These are phyloP conservation scores for Neodidymelliopsis sp. DNA, from an alignment of 2,329 filamentous ascomycete species.

Conservation along the genomic window DNA sequence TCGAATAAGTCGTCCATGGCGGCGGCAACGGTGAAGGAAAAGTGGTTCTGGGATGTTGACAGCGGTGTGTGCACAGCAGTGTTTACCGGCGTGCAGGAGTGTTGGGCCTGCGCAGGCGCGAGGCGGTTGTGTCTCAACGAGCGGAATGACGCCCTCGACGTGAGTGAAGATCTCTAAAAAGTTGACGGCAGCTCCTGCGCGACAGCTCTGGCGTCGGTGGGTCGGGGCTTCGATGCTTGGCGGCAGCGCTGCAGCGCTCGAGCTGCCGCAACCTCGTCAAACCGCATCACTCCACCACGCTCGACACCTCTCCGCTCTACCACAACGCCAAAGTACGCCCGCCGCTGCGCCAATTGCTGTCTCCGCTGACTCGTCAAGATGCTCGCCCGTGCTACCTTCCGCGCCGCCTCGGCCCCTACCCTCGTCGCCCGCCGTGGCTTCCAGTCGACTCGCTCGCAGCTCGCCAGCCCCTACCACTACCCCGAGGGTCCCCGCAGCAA, in stretches of 20 bases:
- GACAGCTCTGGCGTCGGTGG: slow-evolving; percentile 6
- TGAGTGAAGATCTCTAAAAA: slow-evolving; percentile 14
- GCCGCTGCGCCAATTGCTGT: slow-evolving; percentile 32
- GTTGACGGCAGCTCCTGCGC: slow-evolving; percentile 5
- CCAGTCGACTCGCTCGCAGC: slow-evolving; percentile 84
- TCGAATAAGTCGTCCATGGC: slow-evolving; percentile 55
- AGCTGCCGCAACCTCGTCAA: slow-evolving; percentile 17
- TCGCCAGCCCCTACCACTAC: slow-evolving; percentile 96
- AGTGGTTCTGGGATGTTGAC: no score
- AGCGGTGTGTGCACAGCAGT: no score
- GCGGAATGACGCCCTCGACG: slow-evolving; percentile 1
- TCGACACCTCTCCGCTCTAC: slow-evolving; percentile 39
- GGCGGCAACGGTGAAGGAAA: no score
- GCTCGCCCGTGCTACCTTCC: slow-evolving; percentile 73
- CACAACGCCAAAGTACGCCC: slow-evolving; percentile 40
- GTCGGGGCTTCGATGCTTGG: slow-evolving; percentile 11
- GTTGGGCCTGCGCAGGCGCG: slow-evolving; percentile 2
- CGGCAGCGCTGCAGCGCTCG: no score
- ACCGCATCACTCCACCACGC: slow-evolving; percentile 20
- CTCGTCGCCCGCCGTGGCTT: slow-evolving; percentile 89
- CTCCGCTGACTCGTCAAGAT: slow-evolving; percentile 67
- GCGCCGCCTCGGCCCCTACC: slow-evolving; percentile 66
- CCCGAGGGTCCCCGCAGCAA: slow-evolving; percentile 94
- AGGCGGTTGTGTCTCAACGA: slow-evolving; percentile 6
- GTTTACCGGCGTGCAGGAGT: slow-evolving; percentile 6